Evolutionary conservation across 805 yeast genomes (phyloP).

Genomic region (Pichia thaimueangensis): DNA sequence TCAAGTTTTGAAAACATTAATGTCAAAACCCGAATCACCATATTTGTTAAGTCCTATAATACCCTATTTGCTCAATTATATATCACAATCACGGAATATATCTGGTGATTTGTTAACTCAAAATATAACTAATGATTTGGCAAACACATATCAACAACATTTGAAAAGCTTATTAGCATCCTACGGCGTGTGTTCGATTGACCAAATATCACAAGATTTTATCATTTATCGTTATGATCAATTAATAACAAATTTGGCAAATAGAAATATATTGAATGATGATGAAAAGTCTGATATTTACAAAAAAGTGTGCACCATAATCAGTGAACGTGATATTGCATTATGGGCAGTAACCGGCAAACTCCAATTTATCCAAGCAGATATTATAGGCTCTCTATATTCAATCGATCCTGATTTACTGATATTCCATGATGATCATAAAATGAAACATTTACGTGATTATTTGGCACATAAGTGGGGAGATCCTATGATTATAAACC

Average conservation of each 20-base stretch:
- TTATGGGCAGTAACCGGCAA: slow-evolving; percentile 4
- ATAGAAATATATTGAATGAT: neutral
- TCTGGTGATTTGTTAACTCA: neutral
- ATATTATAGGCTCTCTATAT: slow-evolving; percentile 4
- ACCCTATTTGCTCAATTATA: neutral
- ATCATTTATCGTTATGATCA: slow-evolving; percentile 3
- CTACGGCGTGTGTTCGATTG: neutral
- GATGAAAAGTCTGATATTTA: neutral
- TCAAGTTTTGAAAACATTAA: neutral
- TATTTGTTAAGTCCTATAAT: neutral
- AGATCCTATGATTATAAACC: neutral
- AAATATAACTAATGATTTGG: neutral
- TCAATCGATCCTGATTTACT: slow-evolving; percentile 4
- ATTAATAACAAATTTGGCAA: neutral
- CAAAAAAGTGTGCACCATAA: neutral
- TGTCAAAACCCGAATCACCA: neutral
- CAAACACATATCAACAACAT: neutral
- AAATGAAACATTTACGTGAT: neutral
- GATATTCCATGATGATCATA: neutral
- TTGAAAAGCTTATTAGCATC: neutral
- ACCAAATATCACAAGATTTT: slow-evolving; percentile 4
- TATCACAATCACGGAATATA: neutral
- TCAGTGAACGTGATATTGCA: neutral
- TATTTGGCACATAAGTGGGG: slow-evolving; percentile 2
- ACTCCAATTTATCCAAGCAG: slow-evolving; percentile 2